phyloP scores from a whole-genome alignment of 768 basidiomycete species.

The Podaxis carcinomalis region DNA sequence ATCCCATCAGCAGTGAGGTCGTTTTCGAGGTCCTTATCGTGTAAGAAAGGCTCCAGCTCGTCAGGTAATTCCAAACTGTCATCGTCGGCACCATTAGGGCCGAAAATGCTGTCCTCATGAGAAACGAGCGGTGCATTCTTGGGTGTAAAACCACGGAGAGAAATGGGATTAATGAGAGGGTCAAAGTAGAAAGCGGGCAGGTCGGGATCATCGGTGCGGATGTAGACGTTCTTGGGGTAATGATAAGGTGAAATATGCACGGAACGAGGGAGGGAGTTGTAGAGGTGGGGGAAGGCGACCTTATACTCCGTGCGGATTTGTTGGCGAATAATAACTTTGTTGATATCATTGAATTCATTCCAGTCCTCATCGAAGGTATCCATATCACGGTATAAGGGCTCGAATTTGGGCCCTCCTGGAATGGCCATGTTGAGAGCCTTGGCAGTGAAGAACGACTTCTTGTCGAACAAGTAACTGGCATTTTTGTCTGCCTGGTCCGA shows the following conservation, averaged over 20 bases:
- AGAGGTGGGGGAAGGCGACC: conserved; percentile 97
- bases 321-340: conserved; percentile 98
- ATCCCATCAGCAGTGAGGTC: conserved; percentile 95
- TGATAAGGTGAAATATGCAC: conserved; percentile 93
- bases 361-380: conserved; percentile 98
- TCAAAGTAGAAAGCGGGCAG: conserved; percentile 99
- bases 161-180: conserved; percentile 96
- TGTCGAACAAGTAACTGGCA: conserved; percentile 92
- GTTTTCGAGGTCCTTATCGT: conserved; percentile 74
- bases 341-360: conserved; percentile 99
- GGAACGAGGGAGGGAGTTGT: conserved; percentile 95
- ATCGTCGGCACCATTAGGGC: conserved; percentile 78
- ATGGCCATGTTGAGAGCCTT: conserved; percentile 97
- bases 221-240: conserved; percentile 94
- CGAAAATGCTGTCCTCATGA: conserved; percentile 92
- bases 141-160: conserved; percentile 78
- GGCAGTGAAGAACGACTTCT: conserved; percentile 96
- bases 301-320: conserved; percentile 99
- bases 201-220: conserved; percentile 99
- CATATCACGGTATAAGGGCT: conserved; percentile 95
- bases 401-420: conserved; percentile 97
- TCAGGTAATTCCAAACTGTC: conserved; percentile 88
- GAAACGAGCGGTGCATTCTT: conserved; percentile 81
- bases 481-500: conserved; percentile 92
- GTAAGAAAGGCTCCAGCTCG: conserved; percentile 73